Evolutionary conservation across 2,329 filamentous ascomycete genomes (phyloP).

Genomic region (Botryotinia globosa): DNA sequence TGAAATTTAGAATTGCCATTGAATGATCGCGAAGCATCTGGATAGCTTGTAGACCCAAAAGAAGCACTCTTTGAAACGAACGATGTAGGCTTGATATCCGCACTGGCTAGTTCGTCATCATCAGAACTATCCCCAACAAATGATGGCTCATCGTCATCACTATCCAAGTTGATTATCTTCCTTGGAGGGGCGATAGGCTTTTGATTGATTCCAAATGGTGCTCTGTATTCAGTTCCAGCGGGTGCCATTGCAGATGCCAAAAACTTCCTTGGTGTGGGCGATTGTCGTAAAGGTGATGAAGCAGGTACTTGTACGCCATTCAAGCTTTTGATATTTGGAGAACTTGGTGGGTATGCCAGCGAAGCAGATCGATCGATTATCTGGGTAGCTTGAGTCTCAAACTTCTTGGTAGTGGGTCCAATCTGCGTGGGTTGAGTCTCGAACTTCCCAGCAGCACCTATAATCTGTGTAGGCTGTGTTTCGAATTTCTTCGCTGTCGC

Average conservation of each 20-base stretch:
- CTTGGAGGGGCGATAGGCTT: conserved; percentile 42
- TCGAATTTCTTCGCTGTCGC: conserved; percentile 30
- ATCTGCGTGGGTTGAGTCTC: conserved; percentile 41
- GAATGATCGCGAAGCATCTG: conserved; percentile 34
- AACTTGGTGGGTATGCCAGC: conserved; percentile 24
- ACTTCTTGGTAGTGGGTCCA: conserved; percentile 26
- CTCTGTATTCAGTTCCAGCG: conserved; percentile 67
- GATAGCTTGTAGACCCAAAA: conserved; percentile 39
- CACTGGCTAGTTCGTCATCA: conserved; percentile 50
- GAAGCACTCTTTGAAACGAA: conserved; percentile 47
- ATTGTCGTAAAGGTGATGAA: conserved; percentile 64
- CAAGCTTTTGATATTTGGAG: conserved; percentile 29
- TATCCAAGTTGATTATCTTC: conserved; percentile 48
- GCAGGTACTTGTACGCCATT: conserved; percentile 73
- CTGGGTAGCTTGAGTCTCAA: conserved; percentile 44
- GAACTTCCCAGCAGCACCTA: conserved; percentile 23
- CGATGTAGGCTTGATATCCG: conserved; percentile 59
- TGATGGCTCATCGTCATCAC: conserved; percentile 54
- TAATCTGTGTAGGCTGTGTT: conserved; percentile 39
- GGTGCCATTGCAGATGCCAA: conserved; percentile 68
- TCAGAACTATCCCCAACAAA: conserved; percentile 64
- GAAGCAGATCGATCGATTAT: conserved; percentile 37
- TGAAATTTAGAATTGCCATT: conserved; percentile 45
- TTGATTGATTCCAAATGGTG: conserved; percentile 43
- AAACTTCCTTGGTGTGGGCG: conserved; percentile 32